Percentiles rank a stretch among this genome's conserved stretches.
Evolutionary conservation across 169 alveolate species (phyloP).

Genomic region (Plasmodium vinckei): DNA sequence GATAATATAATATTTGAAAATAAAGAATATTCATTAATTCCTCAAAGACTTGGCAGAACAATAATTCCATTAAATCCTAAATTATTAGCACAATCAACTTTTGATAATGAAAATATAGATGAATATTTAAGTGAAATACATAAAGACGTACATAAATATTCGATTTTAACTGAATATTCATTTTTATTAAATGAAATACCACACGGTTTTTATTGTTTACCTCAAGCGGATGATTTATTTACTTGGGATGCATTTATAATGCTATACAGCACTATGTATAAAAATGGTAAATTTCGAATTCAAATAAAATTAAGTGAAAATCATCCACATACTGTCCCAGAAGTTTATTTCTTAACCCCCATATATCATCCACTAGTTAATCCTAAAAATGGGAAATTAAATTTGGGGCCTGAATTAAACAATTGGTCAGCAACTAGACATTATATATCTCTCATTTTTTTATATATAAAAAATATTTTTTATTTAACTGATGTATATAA

Average conservation of each 20-base stretch:
- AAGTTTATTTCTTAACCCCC: constrained; percentile 50
- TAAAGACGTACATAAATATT: constrained; percentile 37
- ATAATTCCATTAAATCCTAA: constrained; percentile 65
- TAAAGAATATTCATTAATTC: constrained; percentile 40
- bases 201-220: constrained; percentile 48
- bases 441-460: constrained; percentile 60
- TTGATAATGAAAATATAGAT: constrained; percentile 57
- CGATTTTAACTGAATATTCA: constrained; percentile 64
- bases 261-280: constrained; percentile 48
- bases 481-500: constrained; percentile 49
- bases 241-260: constrained; percentile 54
- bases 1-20: constrained; percentile 12
- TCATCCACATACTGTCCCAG: constrained; percentile 48
- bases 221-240: constrained; percentile 47
- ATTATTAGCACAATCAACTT: constrained; percentile 44
- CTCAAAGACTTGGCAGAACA: constrained; percentile 63
- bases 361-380: constrained; percentile 52
- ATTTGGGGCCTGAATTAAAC: constrained; percentile 21
- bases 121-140: constrained; percentile 52
- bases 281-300: constrained; percentile 38
- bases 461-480: constrained; percentile 52
- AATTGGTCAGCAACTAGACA: constrained; percentile 48
- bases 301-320: constrained; percentile 55
- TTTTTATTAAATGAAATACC: constrained; percentile 58
- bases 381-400: constrained; percentile 51